These are phyloP conservation scores for Pseudogymnoascus sp. DNA, from an alignment of 2,329 filamentous ascomycete species.

Conservation along the genomic window DNA sequence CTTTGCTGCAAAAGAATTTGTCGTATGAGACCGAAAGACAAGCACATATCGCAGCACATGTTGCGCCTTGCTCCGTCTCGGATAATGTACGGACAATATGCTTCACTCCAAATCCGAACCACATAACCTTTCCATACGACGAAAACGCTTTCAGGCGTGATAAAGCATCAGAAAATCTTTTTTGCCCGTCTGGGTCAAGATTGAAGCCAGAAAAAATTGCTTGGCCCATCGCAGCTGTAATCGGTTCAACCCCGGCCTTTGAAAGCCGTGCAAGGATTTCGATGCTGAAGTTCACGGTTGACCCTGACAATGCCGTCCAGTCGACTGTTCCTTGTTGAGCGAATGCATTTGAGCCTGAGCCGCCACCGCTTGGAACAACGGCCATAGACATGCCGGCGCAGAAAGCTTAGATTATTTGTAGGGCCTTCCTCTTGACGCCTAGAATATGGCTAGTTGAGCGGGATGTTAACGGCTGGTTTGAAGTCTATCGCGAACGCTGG, in stretches of 20 bases:
- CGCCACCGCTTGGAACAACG: neutral
- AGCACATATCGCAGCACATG: conserved; percentile 17
- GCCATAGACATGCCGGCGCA: neutral
- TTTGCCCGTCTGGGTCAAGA: conserved; percentile 12
- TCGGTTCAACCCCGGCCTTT: conserved; percentile 17
- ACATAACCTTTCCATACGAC: conserved; percentile 16
- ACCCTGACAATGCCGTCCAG: conserved; percentile 17
- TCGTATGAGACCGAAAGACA: conserved; percentile 16
- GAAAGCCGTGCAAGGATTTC: conserved; percentile 17
- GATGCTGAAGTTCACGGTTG: conserved; percentile 15
- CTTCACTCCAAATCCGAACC: conserved; percentile 23
- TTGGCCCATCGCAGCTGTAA: conserved; percentile 17
- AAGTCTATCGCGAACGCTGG: too few relatives aligned
- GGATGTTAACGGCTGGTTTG: too few relatives aligned
- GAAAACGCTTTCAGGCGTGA: conserved; percentile 16
- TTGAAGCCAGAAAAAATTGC: conserved; percentile 15
- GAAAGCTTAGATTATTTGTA: neutral
- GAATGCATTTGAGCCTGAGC: neutral
- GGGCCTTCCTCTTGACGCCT: neutral
- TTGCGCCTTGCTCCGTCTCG: conserved; percentile 19
- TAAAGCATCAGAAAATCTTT: conserved; percentile 10
- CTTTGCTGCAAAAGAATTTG: neutral
- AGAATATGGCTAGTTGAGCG: neutral
- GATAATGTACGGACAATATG: conserved; percentile 17
- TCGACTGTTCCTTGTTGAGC: conserved; percentile 18